Evolutionary conservation across 2,329 filamentous ascomycete species (phyloP).

Genomic region (Fusarium robinianum): DNA sequence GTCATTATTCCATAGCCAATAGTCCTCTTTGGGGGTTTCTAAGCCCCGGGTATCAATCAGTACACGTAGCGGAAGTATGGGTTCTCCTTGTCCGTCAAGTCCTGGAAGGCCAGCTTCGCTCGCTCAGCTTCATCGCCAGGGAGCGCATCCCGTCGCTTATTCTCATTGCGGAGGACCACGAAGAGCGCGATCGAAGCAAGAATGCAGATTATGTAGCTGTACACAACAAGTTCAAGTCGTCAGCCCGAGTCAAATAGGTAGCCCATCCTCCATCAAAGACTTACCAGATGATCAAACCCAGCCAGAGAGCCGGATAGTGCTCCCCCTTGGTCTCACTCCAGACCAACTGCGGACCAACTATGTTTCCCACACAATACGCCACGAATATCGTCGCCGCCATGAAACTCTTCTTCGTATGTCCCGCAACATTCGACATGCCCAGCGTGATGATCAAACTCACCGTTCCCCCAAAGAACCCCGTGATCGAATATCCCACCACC

Average conservation of each 20-base stretch:
- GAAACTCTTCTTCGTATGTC: slow-evolving; percentile 77
- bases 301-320: slow-evolving; percentile 75
- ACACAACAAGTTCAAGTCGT: too few relatives aligned
- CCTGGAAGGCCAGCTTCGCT: slow-evolving; percentile 67
- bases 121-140: slow-evolving; percentile 62
- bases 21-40: too few relatives aligned
- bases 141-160: slow-evolving; percentile 54
- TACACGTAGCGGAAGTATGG: slow-evolving; percentile 65
- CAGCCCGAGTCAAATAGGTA: too few relatives aligned
- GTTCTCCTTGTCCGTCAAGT: slow-evolving; percentile 71
- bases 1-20: too few relatives aligned
- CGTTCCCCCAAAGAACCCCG: slow-evolving; percentile 73
- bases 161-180: slow-evolving; percentile 62
- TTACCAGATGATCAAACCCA: slow-evolving; percentile 65
- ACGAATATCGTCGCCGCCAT: slow-evolving; percentile 76
- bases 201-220: slow-evolving; percentile 71
- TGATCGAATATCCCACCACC: slow-evolving; percentile 72
- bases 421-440: slow-evolving; percentile 70
- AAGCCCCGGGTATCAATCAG: slow-evolving; percentile 22
- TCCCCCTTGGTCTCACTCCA: slow-evolving; percentile 64
- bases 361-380: slow-evolving; percentile 76
- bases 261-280: too few relatives aligned
- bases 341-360: slow-evolving; percentile 74
- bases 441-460: slow-evolving; percentile 62
- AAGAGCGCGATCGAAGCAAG: slow-evolving; percentile 60